phyloP scores from a whole-genome alignment of 352 stramenopile genomes.

The Phytophthora lateralis region DNA sequence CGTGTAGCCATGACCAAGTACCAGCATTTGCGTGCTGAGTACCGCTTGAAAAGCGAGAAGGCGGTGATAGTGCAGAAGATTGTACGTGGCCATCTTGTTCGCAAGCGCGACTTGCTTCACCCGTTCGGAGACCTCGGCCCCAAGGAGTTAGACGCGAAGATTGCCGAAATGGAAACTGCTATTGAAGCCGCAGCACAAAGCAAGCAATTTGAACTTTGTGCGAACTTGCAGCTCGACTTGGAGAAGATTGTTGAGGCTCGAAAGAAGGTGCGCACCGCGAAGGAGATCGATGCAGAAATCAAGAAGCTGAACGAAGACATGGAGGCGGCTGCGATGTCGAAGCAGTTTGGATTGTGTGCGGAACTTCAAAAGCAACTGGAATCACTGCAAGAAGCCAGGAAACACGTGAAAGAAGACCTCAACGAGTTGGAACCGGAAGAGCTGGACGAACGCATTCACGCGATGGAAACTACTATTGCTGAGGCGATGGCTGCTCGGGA shows the following conservation, averaged over 20 bases:
- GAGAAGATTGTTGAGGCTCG: slow-evolving; percentile 82
- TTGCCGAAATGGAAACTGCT: slow-evolving; percentile 73
- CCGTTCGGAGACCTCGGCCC: slow-evolving; percentile 78
- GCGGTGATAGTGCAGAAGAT: slow-evolving; percentile 81
- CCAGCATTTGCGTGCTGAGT: slow-evolving; percentile 48
- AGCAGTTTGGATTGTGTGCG: slow-evolving; percentile 84
- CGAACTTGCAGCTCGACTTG: slow-evolving; percentile 83
- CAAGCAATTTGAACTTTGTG: slow-evolving; percentile 88
- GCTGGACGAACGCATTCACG: slow-evolving; percentile 79
- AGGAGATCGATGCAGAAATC: slow-evolving; percentile 87
- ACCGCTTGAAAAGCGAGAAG: slow-evolving; percentile 54
- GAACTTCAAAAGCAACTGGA: slow-evolving; percentile 84
- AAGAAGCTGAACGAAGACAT: slow-evolving; percentile 77
- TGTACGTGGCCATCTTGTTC: slow-evolving; percentile 69
- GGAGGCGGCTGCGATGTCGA: slow-evolving; percentile 70
- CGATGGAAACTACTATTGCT: slow-evolving; percentile 69
- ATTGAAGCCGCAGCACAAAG: slow-evolving; percentile 79
- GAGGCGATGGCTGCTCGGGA: slow-evolving; percentile 79
- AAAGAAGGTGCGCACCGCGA: slow-evolving; percentile 86
- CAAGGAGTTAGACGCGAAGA: slow-evolving; percentile 82
- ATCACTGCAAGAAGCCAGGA: slow-evolving; percentile 73
- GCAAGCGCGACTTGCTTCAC: slow-evolving; percentile 76
- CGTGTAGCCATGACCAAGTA: slow-evolving; percentile 75
- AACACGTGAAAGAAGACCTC: slow-evolving; percentile 82
- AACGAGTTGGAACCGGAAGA: slow-evolving; percentile 87